Percentiles rank a stretch among this genome's conserved stretches.
phyloP scores from a whole-genome alignment of 2,329 filamentous ascomycete genomes.

The Aureobasidium sp. region DNA sequence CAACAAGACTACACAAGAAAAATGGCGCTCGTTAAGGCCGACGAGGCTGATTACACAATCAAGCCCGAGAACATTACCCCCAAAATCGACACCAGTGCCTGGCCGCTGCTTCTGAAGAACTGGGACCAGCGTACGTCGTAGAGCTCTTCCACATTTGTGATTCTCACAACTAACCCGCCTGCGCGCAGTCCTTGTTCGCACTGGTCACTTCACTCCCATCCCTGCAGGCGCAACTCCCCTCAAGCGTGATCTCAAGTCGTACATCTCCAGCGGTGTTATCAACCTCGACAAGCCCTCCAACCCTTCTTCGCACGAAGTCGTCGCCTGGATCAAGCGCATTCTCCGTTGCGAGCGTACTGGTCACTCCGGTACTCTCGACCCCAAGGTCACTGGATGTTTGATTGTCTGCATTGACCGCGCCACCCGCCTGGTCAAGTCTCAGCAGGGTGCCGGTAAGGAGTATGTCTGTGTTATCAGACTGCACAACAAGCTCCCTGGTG shows the following conservation, averaged over 20 bases:
- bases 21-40: conserved; percentile 23
- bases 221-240: conserved; percentile 84
- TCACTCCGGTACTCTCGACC: conserved; percentile 95
- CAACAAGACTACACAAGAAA: conserved; percentile 2
- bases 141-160: conserved; percentile 4
- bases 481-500: conserved; percentile 90
- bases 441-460: conserved; percentile 98
- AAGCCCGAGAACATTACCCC: conserved; percentile 81
- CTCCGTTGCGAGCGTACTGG: conserved; percentile 93
- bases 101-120: conserved; percentile 92
- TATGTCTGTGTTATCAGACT: conserved; percentile 94
- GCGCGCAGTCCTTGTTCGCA: conserved; percentile 72
- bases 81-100: conserved; percentile 74
- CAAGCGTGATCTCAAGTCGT: conserved; percentile 92
- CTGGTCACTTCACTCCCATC: conserved; percentile 94
- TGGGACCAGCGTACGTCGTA: conserved; percentile 73
- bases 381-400: conserved; percentile 92
- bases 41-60: conserved; percentile 71
- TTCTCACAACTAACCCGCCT: conserved; percentile 10
- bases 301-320: conserved; percentile 96
- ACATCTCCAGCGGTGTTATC: conserved; percentile 95
- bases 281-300: conserved; percentile 98
- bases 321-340: conserved; percentile 98
- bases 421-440: conserved; percentile 94
- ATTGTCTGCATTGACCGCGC: conserved; percentile 96